Percentiles rank a stretch among this genome's conserved stretches.
Conservation (phyloP, 75 land plant species). For the Picea glauca region DNA sequence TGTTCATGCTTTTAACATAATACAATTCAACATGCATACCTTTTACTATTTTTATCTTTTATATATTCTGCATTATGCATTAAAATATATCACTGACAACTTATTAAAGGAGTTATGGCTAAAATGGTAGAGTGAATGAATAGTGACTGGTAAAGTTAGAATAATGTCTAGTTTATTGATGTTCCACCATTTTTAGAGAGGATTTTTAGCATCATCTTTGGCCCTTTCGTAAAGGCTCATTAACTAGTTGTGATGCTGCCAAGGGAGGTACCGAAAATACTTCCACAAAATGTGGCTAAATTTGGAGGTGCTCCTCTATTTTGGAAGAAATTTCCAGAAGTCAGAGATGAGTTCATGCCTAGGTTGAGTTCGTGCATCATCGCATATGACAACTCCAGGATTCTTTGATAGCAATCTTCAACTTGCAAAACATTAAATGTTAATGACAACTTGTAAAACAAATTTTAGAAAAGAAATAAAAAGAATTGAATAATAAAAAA, state of each 20-base stretch:
- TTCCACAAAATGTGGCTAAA: background rate
- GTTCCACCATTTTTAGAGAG: background rate
- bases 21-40: too few relatives aligned
- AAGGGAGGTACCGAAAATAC: background rate
- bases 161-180: background rate
- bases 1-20: too few relatives aligned
- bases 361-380: background rate
- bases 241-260: background rate
- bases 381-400: background rate
- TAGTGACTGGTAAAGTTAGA: background rate
- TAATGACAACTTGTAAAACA: too few relatives aligned
- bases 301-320: background rate
- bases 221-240: background rate
- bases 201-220: background rate
- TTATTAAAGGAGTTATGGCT: background rate
- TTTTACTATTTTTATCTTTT: too few relatives aligned
- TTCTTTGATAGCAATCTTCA: background rate
- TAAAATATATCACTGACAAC: too few relatives aligned
- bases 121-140: background rate
- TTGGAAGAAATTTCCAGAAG: background rate
- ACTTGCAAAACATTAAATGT: background rate
- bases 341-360: background rate
- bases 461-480: too few relatives aligned
- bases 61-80: too few relatives aligned
- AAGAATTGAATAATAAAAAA: too few relatives aligned